Base-by-base conservation (phyloP, 352 stramenopile species). In the Pythium rishiriense region DNA sequence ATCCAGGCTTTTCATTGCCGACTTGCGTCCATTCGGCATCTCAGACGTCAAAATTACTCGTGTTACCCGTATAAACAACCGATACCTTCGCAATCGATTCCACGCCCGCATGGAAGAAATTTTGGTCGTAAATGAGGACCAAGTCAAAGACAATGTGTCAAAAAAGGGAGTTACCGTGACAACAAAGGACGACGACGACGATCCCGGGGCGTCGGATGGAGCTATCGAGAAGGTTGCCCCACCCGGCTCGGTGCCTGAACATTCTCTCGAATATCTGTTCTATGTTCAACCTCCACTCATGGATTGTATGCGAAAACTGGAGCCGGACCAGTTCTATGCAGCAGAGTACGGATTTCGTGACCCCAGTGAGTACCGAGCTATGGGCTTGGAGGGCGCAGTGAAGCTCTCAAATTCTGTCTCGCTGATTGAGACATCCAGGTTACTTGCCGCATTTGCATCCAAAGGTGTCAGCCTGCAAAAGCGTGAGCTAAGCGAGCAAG, bases 21-120 rank as follows among this genome's bases (percentile, higher is more conserved):
- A 92, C 43, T 62, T 96, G 9, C 62, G 66, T 1, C 61, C 71
- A 15, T 76, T 91, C 56, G 83, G 81, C 4, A 63, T 96, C 14
- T 55, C 65, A 7, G 83, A 88, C 17, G 71, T 97, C 31, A 66
- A 73, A 51, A 87, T 97, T 14, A 86, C 78, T 3, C 79, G 90
- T 3, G 87, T 97, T 8, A 94, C 88, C 4, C 81, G 88, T 15
- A 93, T 97, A 35, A 94, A 94, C 59, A 97, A 98, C 58, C 76
- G 88, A 12, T 93, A 80, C 55, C 69, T 98, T 35, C 79, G 88
- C 11, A 91, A 96, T 69, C 86, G 90, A 24, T 97, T 97, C 45
- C 82, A 97, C 24, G 35, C 81, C 25, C 70, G 83, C 29, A 89
- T 97, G 76, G 84, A 93, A 57, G 85, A 94, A 49, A 74, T 93